Conservation (phyloP, 139 green algal genomes). For the Raphidocelis subcapitata region DNA sequence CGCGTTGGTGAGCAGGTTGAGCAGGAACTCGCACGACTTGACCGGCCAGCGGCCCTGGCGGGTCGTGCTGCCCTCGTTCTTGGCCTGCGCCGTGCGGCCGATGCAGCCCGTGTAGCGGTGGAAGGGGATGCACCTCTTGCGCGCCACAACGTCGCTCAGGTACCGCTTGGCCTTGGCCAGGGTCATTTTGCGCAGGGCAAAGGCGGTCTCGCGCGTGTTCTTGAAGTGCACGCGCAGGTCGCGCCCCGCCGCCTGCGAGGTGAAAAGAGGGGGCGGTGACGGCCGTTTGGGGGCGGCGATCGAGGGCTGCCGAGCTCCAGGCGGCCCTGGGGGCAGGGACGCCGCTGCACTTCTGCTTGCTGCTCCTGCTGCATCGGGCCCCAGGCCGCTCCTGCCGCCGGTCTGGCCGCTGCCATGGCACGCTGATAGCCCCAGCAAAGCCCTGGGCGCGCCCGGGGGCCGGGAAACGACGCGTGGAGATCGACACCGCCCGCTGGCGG, state of each 20-base stretch:
- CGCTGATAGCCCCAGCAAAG: no score
- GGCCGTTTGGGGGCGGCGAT: no score
- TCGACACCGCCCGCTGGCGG: no score
- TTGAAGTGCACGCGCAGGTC: conserved; percentile 98
- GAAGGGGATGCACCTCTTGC: conserved; percentile 96
- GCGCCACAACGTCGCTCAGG: conserved; percentile 92
- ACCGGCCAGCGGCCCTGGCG: conserved; percentile 95
- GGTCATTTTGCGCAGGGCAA: conserved; percentile 81
- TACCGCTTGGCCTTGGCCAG: conserved; percentile 95
- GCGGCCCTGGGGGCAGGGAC: no score
- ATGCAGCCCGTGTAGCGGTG: conserved; percentile 91
- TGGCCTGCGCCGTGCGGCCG: conserved; percentile 79
- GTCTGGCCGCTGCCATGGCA: no score
- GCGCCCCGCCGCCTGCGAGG: conserved; percentile 74
- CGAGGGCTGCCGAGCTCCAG: no score
- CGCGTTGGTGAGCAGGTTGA: conserved; percentile 97
- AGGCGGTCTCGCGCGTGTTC: conserved; percentile 93
- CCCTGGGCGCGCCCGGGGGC: no score
- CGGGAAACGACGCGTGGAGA: no score
- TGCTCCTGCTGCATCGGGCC: no score
- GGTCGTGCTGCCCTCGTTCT: conserved; percentile 79
- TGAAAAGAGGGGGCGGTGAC: no score
- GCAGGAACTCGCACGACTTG: conserved; percentile 94
- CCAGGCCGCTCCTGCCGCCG: no score
- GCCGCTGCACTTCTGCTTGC: no score